A percentile compares a stretch with the other conserved stretches of the same genome.
These are phyloP conservation scores for Solanum lycopersicoides DNA, from an alignment of 257 asterid species.

Conservation along the genomic window DNA sequence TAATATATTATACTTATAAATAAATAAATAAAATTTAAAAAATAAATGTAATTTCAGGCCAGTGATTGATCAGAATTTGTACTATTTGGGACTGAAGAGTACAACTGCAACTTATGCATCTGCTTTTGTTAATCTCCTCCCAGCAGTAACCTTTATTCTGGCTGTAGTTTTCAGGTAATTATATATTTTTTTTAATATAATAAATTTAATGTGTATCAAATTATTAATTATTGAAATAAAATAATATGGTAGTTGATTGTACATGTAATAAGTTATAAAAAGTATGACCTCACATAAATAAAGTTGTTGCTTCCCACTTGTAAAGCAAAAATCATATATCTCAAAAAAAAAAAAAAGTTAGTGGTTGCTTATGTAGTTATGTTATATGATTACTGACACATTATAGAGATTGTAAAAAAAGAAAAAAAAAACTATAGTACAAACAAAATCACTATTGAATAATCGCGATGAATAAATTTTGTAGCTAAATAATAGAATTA, in stretches of 20 bases:
- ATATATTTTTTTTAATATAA: neutral
- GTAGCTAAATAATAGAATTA: neutral
- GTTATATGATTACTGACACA: neutral
- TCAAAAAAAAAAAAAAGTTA: neutral
- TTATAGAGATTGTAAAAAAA: neutral
- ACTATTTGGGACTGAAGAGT: constrained; percentile 63
- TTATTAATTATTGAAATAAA: neutral
- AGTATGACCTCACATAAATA: neutral
- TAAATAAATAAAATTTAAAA: neutral
- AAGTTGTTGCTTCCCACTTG: constrained; percentile 2
- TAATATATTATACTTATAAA: neutral
- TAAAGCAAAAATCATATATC: neutral
- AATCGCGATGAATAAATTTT: fast-evolving
- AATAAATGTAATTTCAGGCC: constrained; percentile 40
- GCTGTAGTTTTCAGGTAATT: constrained; percentile 79
- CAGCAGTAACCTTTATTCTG: constrained; percentile 81
- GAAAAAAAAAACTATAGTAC: neutral
- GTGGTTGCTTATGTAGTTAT: neutral
- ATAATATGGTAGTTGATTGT: neutral
- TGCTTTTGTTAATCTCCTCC: constrained; percentile 73
- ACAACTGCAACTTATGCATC: constrained; percentile 93
- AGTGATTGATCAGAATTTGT: constrained; percentile 83
- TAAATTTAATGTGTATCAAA: neutral
- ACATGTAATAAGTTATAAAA: neutral
- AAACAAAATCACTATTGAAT: neutral